Base-by-base conservation (phyloP, 192 early-diverging fungal species). In the Kickxella alabastrina region DNA sequence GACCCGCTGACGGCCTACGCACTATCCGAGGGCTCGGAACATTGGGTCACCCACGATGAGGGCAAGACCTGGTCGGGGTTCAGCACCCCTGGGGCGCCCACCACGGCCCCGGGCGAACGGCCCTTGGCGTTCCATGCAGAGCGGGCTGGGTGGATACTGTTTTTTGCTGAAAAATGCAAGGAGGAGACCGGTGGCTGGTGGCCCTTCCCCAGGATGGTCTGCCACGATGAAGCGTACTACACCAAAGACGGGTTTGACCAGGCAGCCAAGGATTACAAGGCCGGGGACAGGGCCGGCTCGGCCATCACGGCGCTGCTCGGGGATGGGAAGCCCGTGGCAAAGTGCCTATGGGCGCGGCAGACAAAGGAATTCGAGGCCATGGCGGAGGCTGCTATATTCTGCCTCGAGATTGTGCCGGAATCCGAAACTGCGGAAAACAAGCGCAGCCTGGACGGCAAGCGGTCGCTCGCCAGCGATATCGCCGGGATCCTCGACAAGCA, bases 291-390 rank as follows among this genome's bases (percentile, higher is more conserved):
- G 1, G 31, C 70, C 14, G 59, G 62, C 21, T 19, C 42, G 18
- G 62, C 37, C 17, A 24, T 79, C 4, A 43, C 46, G 22, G 15
- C 57, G 9, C 50, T 78, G 37, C 31, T 72, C 58, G 64, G 56
- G 28, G 43, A 49, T 4, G 45, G 42, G 10, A 46, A 54, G 27
- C 35, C 84, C 23, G 80, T 80, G 4, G 52, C 78, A 23, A 82
- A 83, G 52, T 94, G 92, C 54, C 58, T 83, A 31, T 94, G 88
- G 88, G 83, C 82, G 17, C 58, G 71, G 4, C 84, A 85, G 12
- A 85, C 81, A 9, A 49, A 59, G 17, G 61, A 79, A 38, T 86
- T 89, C 59, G 57, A 80, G 51, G 77, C 77, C 12, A 79, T 84
- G 25, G 77, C 87, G 3, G 78, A 75, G 13, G 80, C 88, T 13